Base-by-base conservation (phyloP, 176 grass and related monocot genomes). In the Musa schizocarpa region DNA sequence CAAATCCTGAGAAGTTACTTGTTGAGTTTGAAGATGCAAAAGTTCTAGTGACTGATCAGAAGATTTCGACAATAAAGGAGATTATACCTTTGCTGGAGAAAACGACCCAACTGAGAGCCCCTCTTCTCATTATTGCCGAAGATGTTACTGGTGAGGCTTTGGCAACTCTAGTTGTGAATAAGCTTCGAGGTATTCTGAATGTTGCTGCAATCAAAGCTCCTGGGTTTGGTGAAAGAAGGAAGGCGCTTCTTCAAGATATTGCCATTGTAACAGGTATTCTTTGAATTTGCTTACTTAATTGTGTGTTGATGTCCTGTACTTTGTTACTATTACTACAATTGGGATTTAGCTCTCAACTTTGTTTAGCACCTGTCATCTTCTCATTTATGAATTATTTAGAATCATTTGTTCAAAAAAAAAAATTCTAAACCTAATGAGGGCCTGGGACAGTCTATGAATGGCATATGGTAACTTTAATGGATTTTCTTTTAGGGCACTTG, bases 181-280 rank as follows among this genome's bases (percentile, higher is more conserved):
- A 92, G 76, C 85, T 96, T 77, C 86, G 89, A 57, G 93, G 93
- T 65, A 92, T 92, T 82, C 78, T 96, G 23, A 96, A 96, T 79
- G 93, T 96, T 19, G 87, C 85, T 49, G 93, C 93, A 13, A 96
- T 96, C 79, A 96, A 96, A 82, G 93, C 93, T 63, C 93, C 93
- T 51, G 83, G 93, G 52, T 96, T 96, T 65, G 93, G 93, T 71
- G 93, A 96, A 75, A 87, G 92, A 67, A 82, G 92, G 50, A 96
- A 96, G 86, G 89, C 93, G 62, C 76, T 92, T 78, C 89, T 96
- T 72, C 89, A 96, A 53, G 93, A 96, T 76, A 96, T 96, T 49
- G 93, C 89, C 77, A 92, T 96, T 71, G 83, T 92, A 74, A 96
- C 93, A 29, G 89, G 93, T 92, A 81, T 88, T 52, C 9, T 74